Evolutionary conservation across 306 rosid genomes (phyloP).

Genomic region (Prunus campanulata): DNA sequence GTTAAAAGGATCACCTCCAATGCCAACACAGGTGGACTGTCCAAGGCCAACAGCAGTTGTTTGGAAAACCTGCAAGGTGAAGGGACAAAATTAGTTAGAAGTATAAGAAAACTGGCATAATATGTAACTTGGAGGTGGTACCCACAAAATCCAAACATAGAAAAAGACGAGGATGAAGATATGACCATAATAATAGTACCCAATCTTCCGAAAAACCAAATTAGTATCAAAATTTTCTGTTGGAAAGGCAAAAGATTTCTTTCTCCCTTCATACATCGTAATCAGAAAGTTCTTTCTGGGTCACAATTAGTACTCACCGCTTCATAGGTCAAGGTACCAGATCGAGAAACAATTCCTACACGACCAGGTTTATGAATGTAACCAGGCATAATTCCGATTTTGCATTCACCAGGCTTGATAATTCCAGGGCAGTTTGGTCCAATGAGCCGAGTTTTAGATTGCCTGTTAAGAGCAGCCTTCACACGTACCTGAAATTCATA

Average conservation of each 20-base stretch:
- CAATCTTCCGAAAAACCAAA: not conserved
- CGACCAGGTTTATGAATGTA: conserved; percentile 98
- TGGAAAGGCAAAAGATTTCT: not conserved
- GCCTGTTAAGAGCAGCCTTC: conserved; percentile 89
- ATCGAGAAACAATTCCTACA: conserved; percentile 95
- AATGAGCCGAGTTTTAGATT: conserved; percentile 85
- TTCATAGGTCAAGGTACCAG: conserved; percentile 99
- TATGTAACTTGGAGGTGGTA: not conserved
- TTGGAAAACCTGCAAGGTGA: conserved; percentile 77
- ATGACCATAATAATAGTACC: not conserved
- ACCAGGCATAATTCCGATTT: conserved; percentile 99
- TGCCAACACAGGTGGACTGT: conserved; percentile 98
- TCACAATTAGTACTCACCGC: conserved; percentile 63
- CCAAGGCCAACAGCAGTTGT: conserved; percentile 99
- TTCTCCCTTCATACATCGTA: not conserved
- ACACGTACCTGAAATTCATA: conserved; percentile 66
- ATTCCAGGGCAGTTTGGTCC: conserved; percentile 99
- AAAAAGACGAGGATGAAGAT: not conserved
- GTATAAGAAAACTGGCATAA: not conserved
- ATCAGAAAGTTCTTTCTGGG: not conserved
- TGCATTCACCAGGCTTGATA: conserved; percentile 99
- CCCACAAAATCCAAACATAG: conserved; percentile 9
- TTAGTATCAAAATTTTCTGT: not conserved
- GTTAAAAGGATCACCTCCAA: conserved; percentile 98
- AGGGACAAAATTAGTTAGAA: conserved; percentile 4